These are phyloP conservation scores for Chlamydomonas applanata DNA, from an alignment of 139 green algal species.

Conservation along the genomic window DNA sequence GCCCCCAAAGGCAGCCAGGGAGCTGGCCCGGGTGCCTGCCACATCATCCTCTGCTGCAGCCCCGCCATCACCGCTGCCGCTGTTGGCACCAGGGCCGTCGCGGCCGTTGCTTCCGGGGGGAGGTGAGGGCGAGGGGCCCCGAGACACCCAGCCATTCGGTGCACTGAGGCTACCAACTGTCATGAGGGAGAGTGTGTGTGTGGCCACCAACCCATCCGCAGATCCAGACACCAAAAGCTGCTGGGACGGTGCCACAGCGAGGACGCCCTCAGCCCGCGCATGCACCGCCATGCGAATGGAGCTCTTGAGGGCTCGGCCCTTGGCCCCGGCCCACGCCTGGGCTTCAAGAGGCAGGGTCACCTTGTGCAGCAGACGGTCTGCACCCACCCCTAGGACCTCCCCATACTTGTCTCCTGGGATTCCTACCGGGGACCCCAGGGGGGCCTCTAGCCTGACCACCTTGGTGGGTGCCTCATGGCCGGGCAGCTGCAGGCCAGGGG, in stretches of 20 bases:
- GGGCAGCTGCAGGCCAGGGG: slow-evolving; percentile 20
- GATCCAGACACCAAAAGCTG: slow-evolving; percentile 14
- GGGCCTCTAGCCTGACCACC: slow-evolving; percentile 30
- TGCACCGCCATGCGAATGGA: slow-evolving; percentile 2
- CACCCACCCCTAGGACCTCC: slow-evolving; percentile 29
- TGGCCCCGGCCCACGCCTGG: slow-evolving; percentile 34
- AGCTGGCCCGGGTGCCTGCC: background rate
- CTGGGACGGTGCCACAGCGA: slow-evolving; percentile 7
- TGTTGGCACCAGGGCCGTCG: background rate
- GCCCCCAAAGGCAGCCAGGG: background rate
- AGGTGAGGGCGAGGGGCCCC: background rate
- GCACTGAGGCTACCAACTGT: background rate
- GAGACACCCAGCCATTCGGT: background rate
- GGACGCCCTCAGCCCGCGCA: background rate
- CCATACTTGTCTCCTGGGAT: slow-evolving; percentile 8
- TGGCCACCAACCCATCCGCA: slow-evolving; percentile 16
- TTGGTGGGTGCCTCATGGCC: slow-evolving; percentile 6
- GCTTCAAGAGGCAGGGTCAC: slow-evolving; percentile 27
- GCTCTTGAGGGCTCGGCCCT: slow-evolving; percentile 20
- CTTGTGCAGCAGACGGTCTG: slow-evolving; percentile 18
- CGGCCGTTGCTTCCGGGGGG: too few relatives aligned
- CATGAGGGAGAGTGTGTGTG: slow-evolving; percentile 6
- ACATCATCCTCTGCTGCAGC: background rate
- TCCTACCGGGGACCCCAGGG: slow-evolving; percentile 19
- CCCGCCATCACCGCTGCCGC: background rate